Base-by-base conservation (phyloP, 768 basidiomycete species). In the Boletus rubescentipes region DNA sequence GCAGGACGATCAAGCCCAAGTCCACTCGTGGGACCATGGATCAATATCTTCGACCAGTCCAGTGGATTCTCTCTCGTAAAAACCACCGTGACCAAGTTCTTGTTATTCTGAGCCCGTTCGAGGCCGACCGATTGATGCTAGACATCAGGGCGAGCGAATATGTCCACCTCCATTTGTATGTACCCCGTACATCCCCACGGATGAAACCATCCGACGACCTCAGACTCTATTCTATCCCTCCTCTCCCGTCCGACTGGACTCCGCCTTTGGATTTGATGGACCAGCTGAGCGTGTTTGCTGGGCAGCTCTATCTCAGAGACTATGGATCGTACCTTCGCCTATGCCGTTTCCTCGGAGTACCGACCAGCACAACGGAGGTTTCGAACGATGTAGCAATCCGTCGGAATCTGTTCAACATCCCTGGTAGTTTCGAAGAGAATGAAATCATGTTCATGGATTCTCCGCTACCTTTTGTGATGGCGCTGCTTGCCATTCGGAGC, bases 141-240 rank as follows among this genome's bases (percentile, higher is more conserved):
- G 39, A 45, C 1, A 75, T 79, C 48, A 72, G 69, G 11, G 29
- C 29, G 21, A 70, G 68, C 60, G 60, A 64, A 9, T n/a, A 54
- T 7, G 72, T 74, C 10, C 63, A 70, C 47, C 66, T 79, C 16
- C 76, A 77, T 54, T 35, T 71, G 1, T 79, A 79, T 51, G 57
- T 73, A 3, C 75, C 77, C 9, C 63, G 73, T 3, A 70, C 72
- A 30, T 70, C 63, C 1, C 42, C 61, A 16, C 62, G 60, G 3
- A 73, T 72, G 69, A 60, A 61, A 30, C 55, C 73, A 14, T 72
- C 72, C 26, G 78, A 80, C 34, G 57, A 69, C 21, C 63, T 69
- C 6, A 30, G 7, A 2, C 53, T 65, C 7, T 50, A 55, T 12
- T 5, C 26, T 4, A 38, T 58, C 31, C 61, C 61, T 26, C 18